Conservation (phyloP, 2,329 filamentous ascomycete species). For the Alternaria ethzedia region DNA sequence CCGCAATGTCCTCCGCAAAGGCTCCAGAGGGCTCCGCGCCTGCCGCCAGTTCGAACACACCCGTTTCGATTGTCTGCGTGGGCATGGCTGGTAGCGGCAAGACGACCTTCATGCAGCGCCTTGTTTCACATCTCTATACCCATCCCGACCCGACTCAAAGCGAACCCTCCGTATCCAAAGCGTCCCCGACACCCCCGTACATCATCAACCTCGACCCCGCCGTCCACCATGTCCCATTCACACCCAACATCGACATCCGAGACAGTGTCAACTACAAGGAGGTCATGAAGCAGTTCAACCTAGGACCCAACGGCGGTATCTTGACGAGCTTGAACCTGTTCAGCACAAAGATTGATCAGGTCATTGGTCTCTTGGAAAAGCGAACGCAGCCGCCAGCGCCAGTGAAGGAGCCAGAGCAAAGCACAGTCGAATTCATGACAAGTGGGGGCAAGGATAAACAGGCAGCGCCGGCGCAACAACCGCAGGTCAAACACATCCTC, state of each 20-base stretch:
- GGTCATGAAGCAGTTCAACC: constrained; percentile 99
- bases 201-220: constrained; percentile 97
- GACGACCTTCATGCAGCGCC: constrained; percentile 99
- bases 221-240: constrained; percentile 90
- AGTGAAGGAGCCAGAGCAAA: constrained; percentile 33
- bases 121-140: constrained; percentile 89
- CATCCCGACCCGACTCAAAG: constrained; percentile 62
- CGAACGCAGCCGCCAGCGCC: constrained; percentile 66
- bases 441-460: constrained; percentile 38
- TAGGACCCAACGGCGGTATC: constrained; percentile 96
- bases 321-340: constrained; percentile 95
- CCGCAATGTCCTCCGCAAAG: constrained; percentile 52
- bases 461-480: constrained; percentile 54
- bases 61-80: constrained; percentile 87
- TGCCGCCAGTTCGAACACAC: constrained; percentile 41
- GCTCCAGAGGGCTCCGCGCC: constrained; percentile 23
- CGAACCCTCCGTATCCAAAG: constrained; percentile 39
- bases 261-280: constrained; percentile 99
- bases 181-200: constrained; percentile 71
- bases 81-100: constrained; percentile 99
- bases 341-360: constrained; percentile 96
- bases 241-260: constrained; percentile 97
- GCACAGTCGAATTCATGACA: constrained; percentile 46
- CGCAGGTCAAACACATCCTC: constrained; percentile 77
- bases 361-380: constrained; percentile 88